phyloP scores from a whole-genome alignment of 371 early-diverging fungal genomes.

The Encephalitozoon romaleae region DNA sequence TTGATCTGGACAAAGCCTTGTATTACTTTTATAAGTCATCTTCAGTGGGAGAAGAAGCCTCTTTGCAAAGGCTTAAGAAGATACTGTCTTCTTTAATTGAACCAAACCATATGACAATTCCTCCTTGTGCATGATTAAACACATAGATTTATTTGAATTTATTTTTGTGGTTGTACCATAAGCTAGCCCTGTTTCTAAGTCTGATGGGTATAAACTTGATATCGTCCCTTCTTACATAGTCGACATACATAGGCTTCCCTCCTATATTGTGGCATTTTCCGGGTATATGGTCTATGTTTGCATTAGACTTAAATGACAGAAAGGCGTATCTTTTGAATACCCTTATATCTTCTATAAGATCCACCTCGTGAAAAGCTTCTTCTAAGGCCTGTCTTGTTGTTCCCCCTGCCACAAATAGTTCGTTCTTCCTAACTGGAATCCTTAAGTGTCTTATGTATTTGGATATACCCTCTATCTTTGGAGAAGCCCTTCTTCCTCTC shows the following conservation, averaged over 20 bases:
- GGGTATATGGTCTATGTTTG: not conserved
- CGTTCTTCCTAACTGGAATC: not conserved
- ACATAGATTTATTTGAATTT: not conserved
- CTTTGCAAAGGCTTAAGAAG: not conserved
- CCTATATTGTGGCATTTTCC: not conserved
- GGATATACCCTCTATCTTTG: not conserved
- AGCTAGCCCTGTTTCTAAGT: not conserved
- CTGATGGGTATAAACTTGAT: not conserved
- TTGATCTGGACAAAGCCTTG: conserved; percentile 18
- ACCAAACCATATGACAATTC: not conserved
- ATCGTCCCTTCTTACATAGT: not conserved
- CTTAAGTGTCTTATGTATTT: not conserved
- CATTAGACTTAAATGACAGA: not conserved
- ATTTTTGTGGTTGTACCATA: not conserved
- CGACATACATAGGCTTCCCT: not conserved
- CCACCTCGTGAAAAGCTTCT: not conserved
- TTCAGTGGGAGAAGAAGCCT: conserved; percentile 22
- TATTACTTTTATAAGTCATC: conserved; percentile 33
- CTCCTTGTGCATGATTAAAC: not conserved
- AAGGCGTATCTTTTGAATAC: not conserved
- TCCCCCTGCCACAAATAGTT: not conserved
- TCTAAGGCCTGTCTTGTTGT: not conserved
- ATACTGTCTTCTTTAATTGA: not conserved
- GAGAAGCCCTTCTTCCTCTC: not conserved
- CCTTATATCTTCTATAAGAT: not conserved